Conservation (phyloP, 768 basidiomycete species). For the Gyrodon lividus region DNA sequence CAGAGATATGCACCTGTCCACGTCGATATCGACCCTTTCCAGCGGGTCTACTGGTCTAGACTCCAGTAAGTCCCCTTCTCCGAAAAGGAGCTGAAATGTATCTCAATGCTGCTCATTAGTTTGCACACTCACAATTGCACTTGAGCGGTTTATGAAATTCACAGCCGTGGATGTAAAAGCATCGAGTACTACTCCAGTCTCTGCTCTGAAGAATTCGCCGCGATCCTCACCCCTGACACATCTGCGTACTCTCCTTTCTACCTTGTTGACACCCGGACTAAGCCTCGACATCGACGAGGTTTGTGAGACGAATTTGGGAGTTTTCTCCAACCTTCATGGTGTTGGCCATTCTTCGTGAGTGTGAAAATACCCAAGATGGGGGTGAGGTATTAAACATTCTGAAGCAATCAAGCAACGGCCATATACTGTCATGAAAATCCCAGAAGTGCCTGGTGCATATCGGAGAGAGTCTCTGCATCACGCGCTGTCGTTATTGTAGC, state of each 20-base stretch:
- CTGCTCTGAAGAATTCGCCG: conserved; percentile 26
- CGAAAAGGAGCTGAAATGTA: conserved; percentile 15
- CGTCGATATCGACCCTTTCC: conserved; percentile 27
- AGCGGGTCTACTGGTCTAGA: conserved; percentile 14
- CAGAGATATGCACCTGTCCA: conserved; percentile 23
- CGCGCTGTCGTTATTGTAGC: conserved; percentile 66
- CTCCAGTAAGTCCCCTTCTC: conserved; percentile 21
- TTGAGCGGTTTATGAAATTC: conserved; percentile 52
- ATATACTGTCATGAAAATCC: conserved; percentile 39
- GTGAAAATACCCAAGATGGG: neutral
- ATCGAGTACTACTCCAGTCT: conserved; percentile 47
- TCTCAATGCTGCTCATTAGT: conserved; percentile 35
- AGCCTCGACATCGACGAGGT: conserved; percentile 69
- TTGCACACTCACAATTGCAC: conserved; percentile 47
- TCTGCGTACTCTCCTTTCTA: conserved; percentile 60
- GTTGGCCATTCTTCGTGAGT: conserved; percentile 54
- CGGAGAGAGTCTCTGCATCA: conserved; percentile 65
- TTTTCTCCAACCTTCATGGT: conserved; percentile 37
- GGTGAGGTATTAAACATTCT: neutral
- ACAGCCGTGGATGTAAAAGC: conserved; percentile 50
- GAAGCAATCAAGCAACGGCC: conserved; percentile 35
- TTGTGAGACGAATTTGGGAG: conserved; percentile 56
- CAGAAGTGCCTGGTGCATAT: conserved; percentile 68
- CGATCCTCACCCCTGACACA: conserved; percentile 47
- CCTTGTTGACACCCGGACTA: conserved; percentile 67